Conservation (phyloP, 208 protist genomes). For the Herpetomonas muscarum region DNA sequence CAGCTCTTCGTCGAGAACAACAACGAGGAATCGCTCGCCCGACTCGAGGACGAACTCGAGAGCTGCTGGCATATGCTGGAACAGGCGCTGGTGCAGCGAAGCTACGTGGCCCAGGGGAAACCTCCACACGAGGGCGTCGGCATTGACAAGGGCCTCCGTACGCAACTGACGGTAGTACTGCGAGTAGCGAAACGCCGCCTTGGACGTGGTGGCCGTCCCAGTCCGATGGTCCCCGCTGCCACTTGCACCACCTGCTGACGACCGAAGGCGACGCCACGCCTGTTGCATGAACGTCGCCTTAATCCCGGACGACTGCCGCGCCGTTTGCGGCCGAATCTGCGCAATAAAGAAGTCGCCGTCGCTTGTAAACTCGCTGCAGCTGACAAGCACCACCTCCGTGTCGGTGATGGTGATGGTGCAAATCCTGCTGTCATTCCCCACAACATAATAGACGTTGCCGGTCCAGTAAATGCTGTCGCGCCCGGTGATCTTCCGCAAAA, state of each 20-base stretch:
- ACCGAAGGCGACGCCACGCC: constrained; percentile 38
- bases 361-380: constrained; percentile 51
- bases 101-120: constrained; percentile 40
- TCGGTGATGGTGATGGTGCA: constrained; percentile 47
- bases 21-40: constrained; percentile 48
- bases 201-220: constrained; percentile 18
- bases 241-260: background rate
- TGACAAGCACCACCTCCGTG: constrained; percentile 57
- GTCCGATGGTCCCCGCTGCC: background rate
- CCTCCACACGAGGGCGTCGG: constrained; percentile 50
- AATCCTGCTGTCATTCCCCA: constrained; percentile 52
- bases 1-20: constrained; percentile 59
- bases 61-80: constrained; percentile 58
- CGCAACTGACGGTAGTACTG: constrained; percentile 75
- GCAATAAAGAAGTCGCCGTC: constrained; percentile 60
- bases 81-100: constrained; percentile 52
- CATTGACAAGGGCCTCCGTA: constrained; percentile 32
- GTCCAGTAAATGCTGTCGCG: constrained; percentile 25
- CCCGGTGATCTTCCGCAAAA: constrained; percentile 45
- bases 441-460: constrained; percentile 62
- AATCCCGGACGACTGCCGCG: constrained; percentile 25
- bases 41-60: constrained; percentile 66
- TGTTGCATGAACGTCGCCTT: constrained; percentile 36
- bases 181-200: constrained; percentile 57
- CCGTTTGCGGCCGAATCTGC: constrained; percentile 38